These are phyloP conservation scores for Trametes versicolor DNA, from an alignment of 1,284 basidiomycete species.

Conservation along the genomic window DNA sequence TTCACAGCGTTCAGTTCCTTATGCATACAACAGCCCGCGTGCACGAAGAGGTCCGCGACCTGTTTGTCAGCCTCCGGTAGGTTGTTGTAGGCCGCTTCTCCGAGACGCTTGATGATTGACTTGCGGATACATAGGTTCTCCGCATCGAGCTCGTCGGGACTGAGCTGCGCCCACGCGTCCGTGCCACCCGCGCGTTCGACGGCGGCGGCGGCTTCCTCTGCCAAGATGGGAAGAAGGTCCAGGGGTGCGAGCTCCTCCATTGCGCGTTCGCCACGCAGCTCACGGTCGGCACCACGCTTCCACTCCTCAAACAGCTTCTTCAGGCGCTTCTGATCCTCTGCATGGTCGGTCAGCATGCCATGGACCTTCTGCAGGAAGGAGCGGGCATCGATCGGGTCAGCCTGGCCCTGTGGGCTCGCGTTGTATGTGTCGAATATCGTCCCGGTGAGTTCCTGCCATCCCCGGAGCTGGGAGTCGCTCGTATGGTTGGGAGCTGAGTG, in stretches of 20 bases:
- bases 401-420: neutral
- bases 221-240: constrained; percentile 4
- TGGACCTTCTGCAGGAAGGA: constrained; percentile 19
- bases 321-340: constrained; percentile 42
- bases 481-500: constrained; percentile 38
- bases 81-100: neutral
- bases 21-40: constrained; percentile 51
- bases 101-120: neutral
- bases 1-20: constrained; percentile 52
- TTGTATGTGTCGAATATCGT: constrained; percentile 31
- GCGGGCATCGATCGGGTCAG: neutral
- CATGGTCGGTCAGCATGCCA: constrained; percentile 40
- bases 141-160: neutral
- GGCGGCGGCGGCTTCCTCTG: constrained; percentile 10
- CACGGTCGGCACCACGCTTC: constrained; percentile 26
- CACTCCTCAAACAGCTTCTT: constrained; percentile 24
- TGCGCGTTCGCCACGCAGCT: constrained; percentile 27
- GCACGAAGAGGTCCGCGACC: constrained; percentile 40
- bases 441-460: constrained; percentile 33
- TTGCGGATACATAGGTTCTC: neutral
- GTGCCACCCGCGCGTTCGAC: constrained; percentile 8
- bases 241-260: neutral
- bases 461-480: constrained; percentile 38
- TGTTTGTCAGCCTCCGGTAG: constrained; percentile 17
- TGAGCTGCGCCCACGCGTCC: neutral